These are phyloP conservation scores for Bolboschoenoplectus hybrid DNA, from an alignment of 202 grass and related monocot species.

Conservation along the genomic window DNA sequence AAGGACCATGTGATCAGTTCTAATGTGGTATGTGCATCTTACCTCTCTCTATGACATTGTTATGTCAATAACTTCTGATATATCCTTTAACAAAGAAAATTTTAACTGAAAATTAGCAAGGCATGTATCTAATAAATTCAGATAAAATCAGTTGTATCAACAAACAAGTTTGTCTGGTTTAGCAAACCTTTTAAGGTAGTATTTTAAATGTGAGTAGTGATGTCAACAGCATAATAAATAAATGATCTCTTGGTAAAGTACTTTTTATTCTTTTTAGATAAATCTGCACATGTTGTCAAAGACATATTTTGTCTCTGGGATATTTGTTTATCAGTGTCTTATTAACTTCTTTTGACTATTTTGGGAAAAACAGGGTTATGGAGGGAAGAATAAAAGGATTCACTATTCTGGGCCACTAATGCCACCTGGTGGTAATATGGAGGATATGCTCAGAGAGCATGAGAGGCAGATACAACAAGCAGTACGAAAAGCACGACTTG, in stretches of 20 bases:
- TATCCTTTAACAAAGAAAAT: neutral
- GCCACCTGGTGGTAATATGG: conserved; percentile 49
- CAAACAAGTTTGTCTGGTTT: neutral
- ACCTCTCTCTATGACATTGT: neutral
- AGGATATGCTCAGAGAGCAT: conserved; percentile 55
- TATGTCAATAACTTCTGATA: neutral
- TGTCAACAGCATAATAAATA: neutral
- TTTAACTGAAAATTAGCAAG: neutral
- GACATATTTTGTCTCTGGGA: neutral
- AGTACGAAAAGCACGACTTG: conserved; percentile 54
- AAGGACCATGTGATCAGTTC: conserved; percentile 44
- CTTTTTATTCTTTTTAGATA: neutral
- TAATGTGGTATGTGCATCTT: conserved; percentile 34
- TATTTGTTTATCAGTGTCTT: conserved; percentile 2
- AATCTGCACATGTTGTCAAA: neutral
- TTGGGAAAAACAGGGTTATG: conserved; percentile 21
- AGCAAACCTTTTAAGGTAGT: neutral
- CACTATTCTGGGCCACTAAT: conserved; percentile 48
- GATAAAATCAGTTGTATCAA: neutral
- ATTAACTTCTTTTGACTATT: conserved; percentile 28
- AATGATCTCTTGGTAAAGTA: neutral
- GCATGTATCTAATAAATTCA: neutral
- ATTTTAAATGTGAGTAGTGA: conserved; percentile 17
- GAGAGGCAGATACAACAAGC: conserved; percentile 57
- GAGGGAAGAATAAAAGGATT: conserved; percentile 39